Evolutionary conservation across 495 filamentous ascomycete species (phyloP).

Genomic region (Clohesyomyces aquaticus): DNA sequence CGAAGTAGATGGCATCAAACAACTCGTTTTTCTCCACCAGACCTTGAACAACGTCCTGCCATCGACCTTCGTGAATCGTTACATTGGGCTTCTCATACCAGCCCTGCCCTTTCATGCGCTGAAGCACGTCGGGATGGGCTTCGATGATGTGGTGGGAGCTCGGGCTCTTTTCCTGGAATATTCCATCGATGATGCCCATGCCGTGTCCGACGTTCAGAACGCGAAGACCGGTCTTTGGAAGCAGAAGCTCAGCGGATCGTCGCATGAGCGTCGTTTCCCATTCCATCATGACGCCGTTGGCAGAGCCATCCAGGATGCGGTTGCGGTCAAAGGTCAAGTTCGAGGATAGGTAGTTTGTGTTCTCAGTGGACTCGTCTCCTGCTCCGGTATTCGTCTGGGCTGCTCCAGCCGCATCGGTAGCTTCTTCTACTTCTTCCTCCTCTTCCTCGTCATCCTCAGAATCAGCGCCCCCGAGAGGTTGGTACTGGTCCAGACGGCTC

Average conservation of each 20-base stretch:
- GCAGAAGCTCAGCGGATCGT: constrained; percentile 66
- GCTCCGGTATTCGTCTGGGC: background rate
- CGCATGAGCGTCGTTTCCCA: constrained; percentile 95
- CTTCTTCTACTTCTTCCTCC: constrained; percentile 50
- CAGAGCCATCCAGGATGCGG: constrained; percentile 75
- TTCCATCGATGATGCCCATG: constrained; percentile 92
- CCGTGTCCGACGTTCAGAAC: constrained; percentile 94
- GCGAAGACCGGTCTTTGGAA: constrained; percentile 62
- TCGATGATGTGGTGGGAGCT: constrained; percentile 78
- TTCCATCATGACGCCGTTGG: constrained; percentile 96
- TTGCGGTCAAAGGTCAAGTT: constrained; percentile 72
- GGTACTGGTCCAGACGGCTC: constrained; percentile 57
- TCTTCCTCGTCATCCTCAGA: constrained; percentile 61
- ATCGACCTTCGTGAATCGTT: constrained; percentile 70
- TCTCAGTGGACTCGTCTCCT: constrained; percentile 47
- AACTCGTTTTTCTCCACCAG: constrained; percentile 69
- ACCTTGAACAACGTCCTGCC: constrained; percentile 79
- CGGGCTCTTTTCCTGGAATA: constrained; percentile 73
- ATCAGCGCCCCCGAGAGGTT: constrained; percentile 64
- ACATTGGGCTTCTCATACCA: constrained; percentile 70
- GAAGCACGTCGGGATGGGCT: constrained; percentile 82
- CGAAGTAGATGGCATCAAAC: constrained; percentile 96
- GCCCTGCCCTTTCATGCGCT: constrained; percentile 64
- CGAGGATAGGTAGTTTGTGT: constrained; percentile 75
- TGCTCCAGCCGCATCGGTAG: constrained; percentile 8